A percentile compares a stretch with the other conserved stretches of the same genome.
Evolutionary conservation across 2,329 filamentous ascomycete genomes (phyloP).

Genomic region (Sporothrix curviconia): DNA sequence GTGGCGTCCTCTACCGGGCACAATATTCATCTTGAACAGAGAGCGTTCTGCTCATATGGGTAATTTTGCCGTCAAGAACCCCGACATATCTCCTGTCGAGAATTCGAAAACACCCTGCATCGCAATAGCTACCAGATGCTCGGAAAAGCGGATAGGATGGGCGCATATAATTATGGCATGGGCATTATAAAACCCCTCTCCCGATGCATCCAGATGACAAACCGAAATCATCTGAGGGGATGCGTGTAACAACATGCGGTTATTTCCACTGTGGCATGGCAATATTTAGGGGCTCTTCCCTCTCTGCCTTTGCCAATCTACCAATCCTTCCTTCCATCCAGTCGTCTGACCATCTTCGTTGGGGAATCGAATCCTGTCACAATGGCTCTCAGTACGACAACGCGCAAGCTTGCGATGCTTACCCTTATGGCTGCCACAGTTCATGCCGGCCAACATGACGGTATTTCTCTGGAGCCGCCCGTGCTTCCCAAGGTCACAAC

Average conservation of each 20-base stretch:
- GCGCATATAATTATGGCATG: too few species aligned
- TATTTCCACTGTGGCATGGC: not conserved
- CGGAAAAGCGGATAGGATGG: not conserved
- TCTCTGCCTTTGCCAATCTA: not conserved
- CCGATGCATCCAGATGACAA: not conserved
- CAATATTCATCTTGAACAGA: too few species aligned
- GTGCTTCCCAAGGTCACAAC: not conserved
- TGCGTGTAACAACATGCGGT: not conserved
- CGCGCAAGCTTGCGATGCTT: not conserved
- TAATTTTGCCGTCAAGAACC: not conserved
- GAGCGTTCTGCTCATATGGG: not conserved
- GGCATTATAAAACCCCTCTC: not conserved
- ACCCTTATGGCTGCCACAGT: not conserved
- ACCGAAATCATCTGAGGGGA: not conserved
- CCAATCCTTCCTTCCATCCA: not conserved
- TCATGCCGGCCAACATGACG: not conserved
- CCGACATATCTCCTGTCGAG: not conserved
- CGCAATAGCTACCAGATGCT: not conserved
- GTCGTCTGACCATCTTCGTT: too few species aligned
- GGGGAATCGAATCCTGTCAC: too few species aligned
- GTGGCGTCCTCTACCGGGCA: too few species aligned
- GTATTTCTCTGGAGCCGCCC: slow-evolving; percentile 2
- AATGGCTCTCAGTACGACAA: not conserved
- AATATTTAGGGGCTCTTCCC: too few species aligned
- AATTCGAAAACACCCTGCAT: not conserved